These are phyloP conservation scores for Vaucheria bursata DNA, from an alignment of 352 stramenopile genomes.

Conservation along the genomic window DNA sequence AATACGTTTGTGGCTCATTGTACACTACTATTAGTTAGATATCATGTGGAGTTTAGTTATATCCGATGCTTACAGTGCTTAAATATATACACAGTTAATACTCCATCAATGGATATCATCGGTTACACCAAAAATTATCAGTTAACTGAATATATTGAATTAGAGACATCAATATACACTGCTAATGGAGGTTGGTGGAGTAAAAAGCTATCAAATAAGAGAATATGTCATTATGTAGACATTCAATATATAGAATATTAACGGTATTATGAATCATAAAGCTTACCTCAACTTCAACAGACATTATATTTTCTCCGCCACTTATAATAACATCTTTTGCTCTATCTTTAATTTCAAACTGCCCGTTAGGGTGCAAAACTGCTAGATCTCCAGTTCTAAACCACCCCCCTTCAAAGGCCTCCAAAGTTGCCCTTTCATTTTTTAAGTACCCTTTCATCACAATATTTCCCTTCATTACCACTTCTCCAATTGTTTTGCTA, in stretches of 20 bases:
- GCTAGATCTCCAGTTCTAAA: conserved; percentile 48
- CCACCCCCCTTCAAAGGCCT: conserved; percentile 44
- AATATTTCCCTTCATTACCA: conserved; percentile 37
- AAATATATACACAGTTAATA: no score
- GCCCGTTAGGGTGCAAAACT: conserved; percentile 27
- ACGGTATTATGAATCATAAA: conserved; percentile 41
- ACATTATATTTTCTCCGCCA: conserved; percentile 50
- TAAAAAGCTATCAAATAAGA: no score
- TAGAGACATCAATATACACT: no score
- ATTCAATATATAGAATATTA: conserved; percentile 28
- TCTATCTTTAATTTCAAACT: conserved; percentile 45
- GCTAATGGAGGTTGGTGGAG: no score
- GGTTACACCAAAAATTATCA: no score
- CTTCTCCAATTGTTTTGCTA: conserved; percentile 46
- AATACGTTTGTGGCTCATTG: no score
- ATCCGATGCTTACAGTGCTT: no score
- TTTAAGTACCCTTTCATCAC: conserved; percentile 51
- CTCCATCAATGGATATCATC: no score
- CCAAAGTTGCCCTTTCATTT: conserved; percentile 43
- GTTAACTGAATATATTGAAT: no score
- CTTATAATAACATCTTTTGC: conserved; percentile 51
- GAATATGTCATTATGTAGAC: conserved; percentile 36
- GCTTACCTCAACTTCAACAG: conserved; percentile 45
- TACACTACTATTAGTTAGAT: no score
- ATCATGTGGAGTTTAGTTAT: no score